Evolutionary conservation across 345 rosid species (phyloP).

Genomic region (Pistacia vera): DNA sequence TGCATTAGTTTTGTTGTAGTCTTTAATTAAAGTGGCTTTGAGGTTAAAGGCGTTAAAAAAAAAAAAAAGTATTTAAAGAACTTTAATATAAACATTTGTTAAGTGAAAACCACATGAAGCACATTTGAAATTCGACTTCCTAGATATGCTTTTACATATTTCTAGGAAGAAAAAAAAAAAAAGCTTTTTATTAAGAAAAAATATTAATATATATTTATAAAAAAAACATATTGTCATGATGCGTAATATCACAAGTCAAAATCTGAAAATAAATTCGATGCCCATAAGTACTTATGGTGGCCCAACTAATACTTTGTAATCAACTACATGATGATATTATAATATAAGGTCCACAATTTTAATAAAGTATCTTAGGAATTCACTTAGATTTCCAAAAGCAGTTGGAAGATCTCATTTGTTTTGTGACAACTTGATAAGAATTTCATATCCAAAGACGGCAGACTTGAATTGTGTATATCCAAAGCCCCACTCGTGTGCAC

Average conservation of each 20-base stretch:
- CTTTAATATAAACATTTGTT: too few relatives aligned
- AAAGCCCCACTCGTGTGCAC: background rate
- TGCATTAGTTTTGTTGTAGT: too few relatives aligned
- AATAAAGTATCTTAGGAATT: background rate
- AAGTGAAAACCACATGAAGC: too few relatives aligned
- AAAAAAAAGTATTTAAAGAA: too few relatives aligned
- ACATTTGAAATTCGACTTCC: too few relatives aligned
- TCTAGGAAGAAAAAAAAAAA: too few relatives aligned
- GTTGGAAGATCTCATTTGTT: background rate
- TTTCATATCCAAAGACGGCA: background rate
- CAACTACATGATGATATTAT: background rate
- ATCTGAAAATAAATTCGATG: background rate
- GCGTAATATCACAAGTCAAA: background rate
- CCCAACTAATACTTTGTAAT: background rate
- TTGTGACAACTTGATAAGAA: background rate
- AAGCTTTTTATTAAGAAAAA: too few relatives aligned
- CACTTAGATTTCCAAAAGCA: constrained; percentile 1
- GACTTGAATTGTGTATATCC: background rate
- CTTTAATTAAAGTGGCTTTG: too few relatives aligned
- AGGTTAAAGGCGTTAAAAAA: too few relatives aligned
- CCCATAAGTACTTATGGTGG: background rate
- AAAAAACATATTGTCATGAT: too few relatives aligned
- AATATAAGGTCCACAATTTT: background rate
- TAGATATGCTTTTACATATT: too few relatives aligned
- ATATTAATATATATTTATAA: too few relatives aligned